Base-by-base conservation (phyloP, 2,329 filamentous ascomycete genomes). In the Talaromyces sp. region DNA sequence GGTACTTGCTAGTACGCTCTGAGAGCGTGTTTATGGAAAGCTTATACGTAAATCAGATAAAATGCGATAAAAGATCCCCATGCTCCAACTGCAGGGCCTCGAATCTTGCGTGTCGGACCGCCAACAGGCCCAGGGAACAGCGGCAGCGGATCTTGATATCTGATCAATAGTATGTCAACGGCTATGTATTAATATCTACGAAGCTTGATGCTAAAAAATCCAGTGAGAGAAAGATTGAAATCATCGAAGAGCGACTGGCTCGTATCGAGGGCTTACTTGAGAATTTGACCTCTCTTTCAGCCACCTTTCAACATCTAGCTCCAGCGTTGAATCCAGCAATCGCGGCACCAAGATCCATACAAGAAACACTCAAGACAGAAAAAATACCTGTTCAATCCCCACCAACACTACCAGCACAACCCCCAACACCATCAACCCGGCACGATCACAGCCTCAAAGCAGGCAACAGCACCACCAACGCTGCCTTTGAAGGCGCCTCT, bases 141-240 rank as follows among this genome's bases (percentile, higher is more conserved):
- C 72, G 76, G 51, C 76, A 78, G 31, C 73, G 78, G 34, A 76
- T 80, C 1, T 67, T 80, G 34, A 78, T 80, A 54, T 80, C 78
- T 5, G 76, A 74, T 69, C 73, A 79, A 70, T 80, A 80, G 78
- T 80, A 73, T 58, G 77, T 67, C 11, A 56, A 8, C 31, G 15
- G 11, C 53, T 15, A 8, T 56, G 6, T 3, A 17, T 19, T 38
- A 15, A 15, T 22, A 11, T 56, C 31, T 38, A 56, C n/a, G n/a
- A 19, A 2, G 7, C 17, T 29, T 11, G 17, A 36, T 56, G 25
- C 53, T 56, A n/a, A 56, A 3, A 22, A 36, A 17, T 36, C 25
- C 17, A 84, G 82, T 72, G 83, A 85, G 70, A 81, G 77, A 69
- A 84, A 85, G 71, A 83, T 85, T 58, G 83, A 85, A 67, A 70